Base-by-base conservation (phyloP, 2,329 filamentous ascomycete species). In the Thermochaetoides dissita region DNA sequence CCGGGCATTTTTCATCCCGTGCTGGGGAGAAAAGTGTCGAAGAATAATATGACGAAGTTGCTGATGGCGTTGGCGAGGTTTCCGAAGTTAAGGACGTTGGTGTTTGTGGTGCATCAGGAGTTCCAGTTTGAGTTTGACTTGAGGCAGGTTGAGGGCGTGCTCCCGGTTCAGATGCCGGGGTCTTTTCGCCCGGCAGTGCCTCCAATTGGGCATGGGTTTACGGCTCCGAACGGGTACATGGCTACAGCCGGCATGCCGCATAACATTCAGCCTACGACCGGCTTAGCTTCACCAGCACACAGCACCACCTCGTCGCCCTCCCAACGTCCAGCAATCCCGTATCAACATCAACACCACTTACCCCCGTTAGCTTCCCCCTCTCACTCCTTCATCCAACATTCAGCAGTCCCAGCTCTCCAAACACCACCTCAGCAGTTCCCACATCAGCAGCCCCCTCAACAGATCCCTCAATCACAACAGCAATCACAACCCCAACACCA, bases 71-170 rank as follows among this genome's bases (percentile, higher is more conserved):
- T 68, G 10, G 59, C 61, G 28, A 63, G 61, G 42, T 67, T 69
- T 29, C 52, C 55, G 0, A 56, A 54, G 33, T 57, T 69, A 32
- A 57, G 59, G 46, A 60, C 58, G 31, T 57, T 69, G 37, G 56
- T 68, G 7, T 62, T 69, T 29, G 58, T 69, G 11, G 63, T 69
- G 3, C 65, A 67, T 46, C 66, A 69, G 47, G 65, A 67, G 41
- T 67, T 67, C 36, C 63, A 65, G 29, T 68, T 68, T 47, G 65
- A 64, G 45, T 63, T 63, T 35, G 57, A 61, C 45, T 56, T 55
- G 11, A 24, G 17, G 17, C 17, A 24, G 17, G 17, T 24, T 3
- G 17, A 5, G 3, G 17, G 17, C 5, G 17, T 24, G 17, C 17
- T 5, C 3, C 17, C 17, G 17, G 5, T 24, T 24, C 17, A 24